Percentiles rank a stretch among this genome's conserved stretches.
Evolutionary conservation across 2,329 filamentous ascomycete species (phyloP).

Genomic region (Tolypocladium endophyticum): DNA sequence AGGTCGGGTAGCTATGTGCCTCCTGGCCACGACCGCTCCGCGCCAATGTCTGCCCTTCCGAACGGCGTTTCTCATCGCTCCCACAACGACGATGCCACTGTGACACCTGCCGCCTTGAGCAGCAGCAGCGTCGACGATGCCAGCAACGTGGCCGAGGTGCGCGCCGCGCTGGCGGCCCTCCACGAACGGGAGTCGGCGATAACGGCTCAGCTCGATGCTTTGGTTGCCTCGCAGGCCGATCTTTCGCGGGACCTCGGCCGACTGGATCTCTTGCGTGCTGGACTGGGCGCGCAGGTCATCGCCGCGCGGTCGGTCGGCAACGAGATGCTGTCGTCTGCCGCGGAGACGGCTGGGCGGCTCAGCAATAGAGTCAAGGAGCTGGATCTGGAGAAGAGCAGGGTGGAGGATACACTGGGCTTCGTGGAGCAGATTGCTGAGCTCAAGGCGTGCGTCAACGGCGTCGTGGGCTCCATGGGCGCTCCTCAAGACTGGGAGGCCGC

Average conservation of each 20-base stretch:
- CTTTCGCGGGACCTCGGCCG: slow-evolving; percentile 78
- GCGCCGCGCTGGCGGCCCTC: slow-evolving; percentile 62
- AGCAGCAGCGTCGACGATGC: slow-evolving; percentile 51
- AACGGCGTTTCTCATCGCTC: slow-evolving; percentile 30
- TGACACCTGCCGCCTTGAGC: slow-evolving; percentile 14
- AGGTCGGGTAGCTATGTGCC: slow-evolving; percentile 29
- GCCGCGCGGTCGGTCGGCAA: slow-evolving; percentile 75
- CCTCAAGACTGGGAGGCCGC: slow-evolving; percentile 98
- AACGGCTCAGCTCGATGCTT: slow-evolving; percentile 61
- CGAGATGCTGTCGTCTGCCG: slow-evolving; percentile 80
- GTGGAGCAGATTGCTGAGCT: slow-evolving; percentile 96
- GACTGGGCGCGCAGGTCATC: slow-evolving; percentile 77
- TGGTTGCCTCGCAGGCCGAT: slow-evolving; percentile 76
- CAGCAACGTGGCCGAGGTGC: slow-evolving; percentile 67
- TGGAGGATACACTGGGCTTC: slow-evolving; percentile 81
- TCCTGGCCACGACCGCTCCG: slow-evolving; percentile 22
- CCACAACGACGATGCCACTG: slow-evolving; percentile 18
- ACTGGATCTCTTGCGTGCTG: slow-evolving; percentile 79
- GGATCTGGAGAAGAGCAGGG: slow-evolving; percentile 82
- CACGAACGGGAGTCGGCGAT: slow-evolving; percentile 67
- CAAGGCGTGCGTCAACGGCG: slow-evolving; percentile 90
- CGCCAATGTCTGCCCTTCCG: slow-evolving; percentile 36
- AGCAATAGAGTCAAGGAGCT: slow-evolving; percentile 79
- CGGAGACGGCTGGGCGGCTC: slow-evolving; percentile 74
- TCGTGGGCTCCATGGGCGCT: slow-evolving; percentile 92